Evolutionary conservation across 2,329 filamentous ascomycete genomes (phyloP).

Genomic region (Cadophora gregata): DNA sequence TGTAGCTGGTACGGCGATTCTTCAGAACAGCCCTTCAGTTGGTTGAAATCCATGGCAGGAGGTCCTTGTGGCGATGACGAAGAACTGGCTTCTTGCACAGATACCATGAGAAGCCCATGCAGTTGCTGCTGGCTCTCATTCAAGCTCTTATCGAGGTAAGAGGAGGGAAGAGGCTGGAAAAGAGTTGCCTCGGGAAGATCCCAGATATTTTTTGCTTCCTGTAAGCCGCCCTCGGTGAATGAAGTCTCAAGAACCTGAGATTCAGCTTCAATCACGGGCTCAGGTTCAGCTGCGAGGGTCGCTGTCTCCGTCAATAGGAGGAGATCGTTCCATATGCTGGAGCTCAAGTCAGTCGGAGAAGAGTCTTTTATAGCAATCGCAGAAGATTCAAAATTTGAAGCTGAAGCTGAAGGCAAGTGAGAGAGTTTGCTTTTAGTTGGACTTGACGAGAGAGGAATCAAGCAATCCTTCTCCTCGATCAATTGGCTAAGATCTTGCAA

Average conservation of each 20-base stretch:
- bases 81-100: not conserved
- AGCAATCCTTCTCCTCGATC: conserved; percentile 32
- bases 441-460: conserved; percentile 29
- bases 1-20: not conserved
- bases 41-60: not conserved
- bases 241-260: not conserved
- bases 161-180: not conserved
- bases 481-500: conserved; percentile 31
- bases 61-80: not conserved
- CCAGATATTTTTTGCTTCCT: conserved; percentile 5
- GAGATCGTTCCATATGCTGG: conserved; percentile 19
- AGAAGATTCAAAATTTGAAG: conserved; percentile 3
- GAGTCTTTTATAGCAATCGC: conserved; percentile 6
- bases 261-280: not conserved
- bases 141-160: not conserved
- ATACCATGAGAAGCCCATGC: not conserved
- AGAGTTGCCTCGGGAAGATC: not conserved
- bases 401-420: no score
- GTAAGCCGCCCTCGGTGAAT: not conserved
- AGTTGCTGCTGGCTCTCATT: conserved; percentile 4
- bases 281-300: not conserved
- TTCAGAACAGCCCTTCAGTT: not conserved
- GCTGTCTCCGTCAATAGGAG: not conserved
- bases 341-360: conserved; percentile 9
- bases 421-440: conserved; percentile 5